Conservation (phyloP, 306 rosid genomes). For the Senna siamea region DNA sequence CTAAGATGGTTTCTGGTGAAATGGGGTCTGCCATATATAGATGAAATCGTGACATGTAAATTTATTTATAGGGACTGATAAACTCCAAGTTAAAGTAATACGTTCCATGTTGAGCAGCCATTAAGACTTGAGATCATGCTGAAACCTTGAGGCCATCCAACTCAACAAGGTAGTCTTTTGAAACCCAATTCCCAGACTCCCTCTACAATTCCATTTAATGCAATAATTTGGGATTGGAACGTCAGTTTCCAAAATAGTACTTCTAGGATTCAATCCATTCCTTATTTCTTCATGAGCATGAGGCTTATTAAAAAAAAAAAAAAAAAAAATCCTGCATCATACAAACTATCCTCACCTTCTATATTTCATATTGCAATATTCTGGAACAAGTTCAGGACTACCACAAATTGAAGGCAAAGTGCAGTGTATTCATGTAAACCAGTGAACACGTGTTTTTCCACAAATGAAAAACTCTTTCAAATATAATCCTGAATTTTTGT, state of each 20-base stretch:
- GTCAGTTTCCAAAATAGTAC: constrained; percentile 12
- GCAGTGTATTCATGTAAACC: neutral
- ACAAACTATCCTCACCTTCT: constrained; percentile 32
- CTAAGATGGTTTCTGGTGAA: neutral
- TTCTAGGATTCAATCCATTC: neutral
- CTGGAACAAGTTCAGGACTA: constrained; percentile 4
- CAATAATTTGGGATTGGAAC: constrained; percentile 23
- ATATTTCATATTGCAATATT: constrained; percentile 13
- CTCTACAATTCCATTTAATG: constrained; percentile 3
- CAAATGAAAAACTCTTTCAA: constrained; percentile 14
- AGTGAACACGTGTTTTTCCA: neutral
- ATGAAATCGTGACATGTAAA: too few relatives aligned
- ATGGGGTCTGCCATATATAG: neutral
- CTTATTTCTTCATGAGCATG: constrained; percentile 10
- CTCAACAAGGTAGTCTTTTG: too few relatives aligned
- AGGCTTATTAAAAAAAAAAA: neutral
- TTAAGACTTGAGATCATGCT: too few relatives aligned
- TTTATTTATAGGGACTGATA: too few relatives aligned
- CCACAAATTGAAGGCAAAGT: constrained; percentile 9
- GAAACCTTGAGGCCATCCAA: too few relatives aligned
- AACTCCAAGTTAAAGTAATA: too few relatives aligned
- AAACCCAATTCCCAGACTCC: constrained; percentile 18
- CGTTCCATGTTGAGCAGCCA: too few relatives aligned
- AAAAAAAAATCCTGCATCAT: constrained; percentile 1
- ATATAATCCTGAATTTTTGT: neutral